Percentiles rank a stretch among this genome's conserved stretches.
Evolutionary conservation across 1,139 yeast genomes (phyloP).

Genomic region (Debaryomyces fabryi): DNA sequence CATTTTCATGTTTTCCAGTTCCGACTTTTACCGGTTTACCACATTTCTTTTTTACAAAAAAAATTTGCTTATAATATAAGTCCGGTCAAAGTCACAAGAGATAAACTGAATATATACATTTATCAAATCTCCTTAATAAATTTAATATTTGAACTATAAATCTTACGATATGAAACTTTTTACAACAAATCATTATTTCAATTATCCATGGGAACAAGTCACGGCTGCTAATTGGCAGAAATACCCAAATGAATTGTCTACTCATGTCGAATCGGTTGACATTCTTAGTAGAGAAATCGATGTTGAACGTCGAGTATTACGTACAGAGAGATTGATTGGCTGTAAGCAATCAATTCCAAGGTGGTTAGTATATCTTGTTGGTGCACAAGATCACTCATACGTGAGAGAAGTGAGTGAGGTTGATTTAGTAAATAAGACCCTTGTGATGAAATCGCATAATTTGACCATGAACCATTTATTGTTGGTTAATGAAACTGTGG

Average conservation of each 20-base stretch:
- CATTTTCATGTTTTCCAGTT: background rate
- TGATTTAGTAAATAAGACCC: constrained; percentile 62
- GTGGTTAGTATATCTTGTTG: constrained; percentile 78
- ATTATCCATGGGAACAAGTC: constrained; percentile 91
- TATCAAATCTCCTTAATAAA: background rate
- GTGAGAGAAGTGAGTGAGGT: constrained; percentile 91
- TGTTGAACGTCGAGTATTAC: constrained; percentile 54
- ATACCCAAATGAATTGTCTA: constrained; percentile 88
- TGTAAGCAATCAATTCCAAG: constrained; percentile 85
- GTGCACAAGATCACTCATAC: constrained; percentile 72
- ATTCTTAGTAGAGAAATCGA: constrained; percentile 74
- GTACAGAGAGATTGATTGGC: constrained; percentile 86
- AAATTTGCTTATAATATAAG: constrained; percentile 1
- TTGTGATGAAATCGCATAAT: constrained; percentile 84
- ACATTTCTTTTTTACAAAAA: constrained; percentile 3
- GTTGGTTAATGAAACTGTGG: constrained; percentile 83
- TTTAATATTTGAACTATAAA: background rate
- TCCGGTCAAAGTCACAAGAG: constrained; percentile 2
- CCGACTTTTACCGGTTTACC: constrained; percentile 1
- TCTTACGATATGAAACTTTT: constrained; percentile 68
- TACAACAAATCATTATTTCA: constrained; percentile 65
- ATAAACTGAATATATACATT: background rate
- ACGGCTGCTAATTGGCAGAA: constrained; percentile 97
- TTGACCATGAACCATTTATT: constrained; percentile 78
- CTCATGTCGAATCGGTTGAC: constrained; percentile 96